Conservation (phyloP, 495 filamentous ascomycete genomes). For the Penicillium maclennaniae region DNA sequence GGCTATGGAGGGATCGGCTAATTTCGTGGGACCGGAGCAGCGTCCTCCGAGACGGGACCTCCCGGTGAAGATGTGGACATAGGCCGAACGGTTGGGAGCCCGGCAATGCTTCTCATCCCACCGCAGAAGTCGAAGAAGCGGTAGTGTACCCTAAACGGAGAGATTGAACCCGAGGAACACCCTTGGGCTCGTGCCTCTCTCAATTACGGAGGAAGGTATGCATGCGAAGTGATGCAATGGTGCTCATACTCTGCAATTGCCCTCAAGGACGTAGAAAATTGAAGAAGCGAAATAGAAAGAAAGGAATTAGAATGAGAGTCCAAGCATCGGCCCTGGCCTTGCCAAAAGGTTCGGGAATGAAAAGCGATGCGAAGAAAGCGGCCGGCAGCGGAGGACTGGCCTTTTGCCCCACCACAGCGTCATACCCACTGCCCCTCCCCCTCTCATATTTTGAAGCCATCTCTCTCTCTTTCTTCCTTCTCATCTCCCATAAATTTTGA, state of each 20-base stretch:
- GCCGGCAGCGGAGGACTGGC: neutral
- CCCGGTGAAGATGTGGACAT: conserved; percentile 25
- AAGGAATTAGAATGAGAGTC: no score
- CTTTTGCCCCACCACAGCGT: conserved; percentile 29
- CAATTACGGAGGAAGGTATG: conserved; percentile 1
- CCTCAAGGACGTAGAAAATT: no score
- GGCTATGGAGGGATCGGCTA: conserved; percentile 15
- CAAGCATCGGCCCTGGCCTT: no score
- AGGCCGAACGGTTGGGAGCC: conserved; percentile 12
- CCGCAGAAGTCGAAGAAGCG: neutral
- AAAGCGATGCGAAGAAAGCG: neutral
- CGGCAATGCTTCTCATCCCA: neutral
- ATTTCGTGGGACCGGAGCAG: conserved; percentile 27
- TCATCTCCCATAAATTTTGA: conserved; percentile 17
- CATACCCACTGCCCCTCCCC: conserved; percentile 37
- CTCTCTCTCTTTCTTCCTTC: conserved; percentile 19
- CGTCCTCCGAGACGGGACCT: conserved; percentile 32
- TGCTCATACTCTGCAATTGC: neutral
- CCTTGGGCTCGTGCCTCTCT: neutral
- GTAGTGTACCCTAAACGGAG: neutral
- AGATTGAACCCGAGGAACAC: neutral
- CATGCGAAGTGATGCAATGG: neutral
- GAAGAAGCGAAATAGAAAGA: no score
- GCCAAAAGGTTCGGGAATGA: no score
- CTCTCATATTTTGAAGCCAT: conserved; percentile 21